Evolutionary conservation across 305 asterid species (phyloP).

Genomic region (Nicotiana rustica): DNA sequence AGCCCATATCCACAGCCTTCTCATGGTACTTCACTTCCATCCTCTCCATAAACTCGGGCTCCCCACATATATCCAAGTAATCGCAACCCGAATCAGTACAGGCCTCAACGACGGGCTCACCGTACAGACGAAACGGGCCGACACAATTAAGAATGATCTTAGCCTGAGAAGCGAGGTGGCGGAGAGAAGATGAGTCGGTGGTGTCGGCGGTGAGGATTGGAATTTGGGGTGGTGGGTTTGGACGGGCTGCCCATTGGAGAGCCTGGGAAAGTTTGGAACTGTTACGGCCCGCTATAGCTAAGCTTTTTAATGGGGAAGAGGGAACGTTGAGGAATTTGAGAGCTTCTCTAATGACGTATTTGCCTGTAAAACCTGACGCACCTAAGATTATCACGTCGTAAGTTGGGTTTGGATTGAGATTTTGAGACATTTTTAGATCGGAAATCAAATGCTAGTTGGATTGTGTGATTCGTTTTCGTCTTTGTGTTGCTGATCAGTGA

Average conservation of each 20-base stretch:
- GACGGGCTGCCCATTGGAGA: conserved; percentile 71
- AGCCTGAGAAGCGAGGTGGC: conserved; percentile 65
- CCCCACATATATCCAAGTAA: conserved; percentile 89
- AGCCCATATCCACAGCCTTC: conserved; percentile 68
- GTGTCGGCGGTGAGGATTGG: conserved; percentile 82
- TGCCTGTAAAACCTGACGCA: conserved; percentile 95
- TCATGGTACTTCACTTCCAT: conserved; percentile 71
- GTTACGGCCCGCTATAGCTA: conserved; percentile 88
- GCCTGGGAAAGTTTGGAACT: conserved; percentile 63
- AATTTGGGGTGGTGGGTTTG: conserved; percentile 54
- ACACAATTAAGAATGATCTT: conserved; percentile 75
- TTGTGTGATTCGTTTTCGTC: background rate
- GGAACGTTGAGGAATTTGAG: conserved; percentile 79
- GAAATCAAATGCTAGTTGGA: background rate
- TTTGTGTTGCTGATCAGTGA: background rate
- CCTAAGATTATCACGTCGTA: conserved; percentile 80
- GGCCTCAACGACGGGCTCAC: conserved; percentile 81
- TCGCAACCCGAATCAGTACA: conserved; percentile 86
- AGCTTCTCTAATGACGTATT: conserved; percentile 83
- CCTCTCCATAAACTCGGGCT: conserved; percentile 95
- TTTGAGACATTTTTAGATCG: background rate
- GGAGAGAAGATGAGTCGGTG: conserved; percentile 65
- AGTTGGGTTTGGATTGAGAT: background rate
- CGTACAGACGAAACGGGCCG: conserved; percentile 87
- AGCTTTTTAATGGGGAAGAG: conserved; percentile 70